A percentile compares a stretch with the other conserved stretches of the same genome.
These are phyloP conservation scores for Aspergillus arachidicola DNA, from an alignment of 2,329 filamentous ascomycete species.

Conservation along the genomic window DNA sequence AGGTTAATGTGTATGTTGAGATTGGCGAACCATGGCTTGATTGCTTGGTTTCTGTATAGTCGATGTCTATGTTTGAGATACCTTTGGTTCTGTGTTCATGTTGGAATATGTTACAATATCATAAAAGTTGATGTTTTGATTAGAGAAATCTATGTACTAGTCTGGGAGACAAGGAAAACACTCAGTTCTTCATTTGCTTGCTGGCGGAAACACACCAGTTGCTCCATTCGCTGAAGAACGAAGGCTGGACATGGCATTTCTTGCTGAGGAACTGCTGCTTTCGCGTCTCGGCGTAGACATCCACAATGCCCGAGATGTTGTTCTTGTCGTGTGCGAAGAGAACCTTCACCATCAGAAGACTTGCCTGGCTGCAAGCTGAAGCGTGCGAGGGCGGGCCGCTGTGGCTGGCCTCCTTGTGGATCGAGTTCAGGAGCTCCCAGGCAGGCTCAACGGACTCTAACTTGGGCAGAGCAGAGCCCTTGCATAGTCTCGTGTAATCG, in stretches of 20 bases:
- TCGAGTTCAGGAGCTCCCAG: conserved; percentile 61
- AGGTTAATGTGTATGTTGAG: too few species aligned
- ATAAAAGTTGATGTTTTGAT: neutral
- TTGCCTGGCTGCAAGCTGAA: conserved; percentile 68
- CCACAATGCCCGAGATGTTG: conserved; percentile 58
- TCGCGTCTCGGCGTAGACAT: conserved; percentile 66
- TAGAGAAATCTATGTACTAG: neutral
- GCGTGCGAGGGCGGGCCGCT: conserved; percentile 68
- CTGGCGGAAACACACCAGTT: conserved; percentile 66
- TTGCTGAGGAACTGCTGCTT: conserved; percentile 60
- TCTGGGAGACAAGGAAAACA: neutral
- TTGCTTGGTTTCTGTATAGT: too few species aligned
- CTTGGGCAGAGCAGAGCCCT: conserved; percentile 49
- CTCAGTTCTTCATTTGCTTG: conserved; percentile 42
- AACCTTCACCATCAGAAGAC: conserved; percentile 47
- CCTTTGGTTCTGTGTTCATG: too few species aligned
- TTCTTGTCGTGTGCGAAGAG: conserved; percentile 51
- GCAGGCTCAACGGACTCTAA: conserved; percentile 49
- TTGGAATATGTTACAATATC: neutral
- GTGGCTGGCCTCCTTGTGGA: conserved; percentile 67
- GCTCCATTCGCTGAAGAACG: conserved; percentile 72
- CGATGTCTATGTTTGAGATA: neutral
- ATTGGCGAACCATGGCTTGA: too few species aligned
- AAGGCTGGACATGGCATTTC: conserved; percentile 62
- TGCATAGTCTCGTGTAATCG: conserved; percentile 68